Evolutionary conservation across 2,329 filamentous ascomycete species (phyloP), one percentile per base, ranked within the genome.

Genomic region (Fusarium incarnatum): DNA sequence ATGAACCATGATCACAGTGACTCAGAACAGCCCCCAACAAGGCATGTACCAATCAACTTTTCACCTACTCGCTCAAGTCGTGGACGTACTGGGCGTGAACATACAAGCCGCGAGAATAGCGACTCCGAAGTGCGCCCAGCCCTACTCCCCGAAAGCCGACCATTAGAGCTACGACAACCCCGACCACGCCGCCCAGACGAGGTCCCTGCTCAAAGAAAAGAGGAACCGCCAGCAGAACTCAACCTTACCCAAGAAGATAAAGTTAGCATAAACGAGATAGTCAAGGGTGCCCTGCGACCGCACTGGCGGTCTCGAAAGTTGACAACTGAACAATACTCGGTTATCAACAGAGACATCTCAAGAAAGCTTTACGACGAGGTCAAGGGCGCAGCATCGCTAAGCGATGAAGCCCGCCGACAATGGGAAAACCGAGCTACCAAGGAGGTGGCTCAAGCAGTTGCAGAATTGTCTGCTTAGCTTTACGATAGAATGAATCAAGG

Each of bases 301-400:
- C 88, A 94, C 71, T 98, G 95, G 84, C 88, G 90, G 67, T 91
- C 91, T 44, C 91, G 92, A 73, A 88, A 91, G 68, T 87, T 98
- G 67, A 94, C 91, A 20, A 93, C 94, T 72, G 93, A 97, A 64
- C 92, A 98, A 79, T 99, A 97, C 79, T 95, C 93, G 5, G 89
- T 89, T 60, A 97, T 98, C 81, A 98, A 98, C 78, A 91, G 94
- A 67, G 91, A 92, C 64, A 90, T 98, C 34, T 98, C 94, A 44
- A 91, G 94, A 61, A 92, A 91, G 81, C 84, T 99, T 62, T 99
- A 99, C 80, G 94, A 89, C 70, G 87, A 89, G 66, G 84, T 88
- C 47, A 83, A 83, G 49, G 83, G 85, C 65, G 84, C 85, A 16
- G 81, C 85, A 22, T 80, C 84, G 25, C 85, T 96, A 30, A 88